Percentiles rank a stretch among this genome's conserved stretches.
phyloP scores from a whole-genome alignment of 129 eudicot species.

The Tagetes erecta region DNA sequence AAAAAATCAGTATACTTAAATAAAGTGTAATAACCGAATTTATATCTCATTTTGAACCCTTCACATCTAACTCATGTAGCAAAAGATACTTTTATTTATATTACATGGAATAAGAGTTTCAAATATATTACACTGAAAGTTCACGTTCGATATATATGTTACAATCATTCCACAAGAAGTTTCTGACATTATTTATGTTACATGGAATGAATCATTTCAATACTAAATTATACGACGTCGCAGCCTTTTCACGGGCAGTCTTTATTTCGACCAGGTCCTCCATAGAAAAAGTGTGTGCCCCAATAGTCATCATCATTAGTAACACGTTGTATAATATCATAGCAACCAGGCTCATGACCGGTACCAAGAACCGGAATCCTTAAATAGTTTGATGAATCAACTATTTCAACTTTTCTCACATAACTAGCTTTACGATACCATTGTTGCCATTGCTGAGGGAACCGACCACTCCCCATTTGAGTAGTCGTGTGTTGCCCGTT shows the following conservation, averaged over 20 bases:
- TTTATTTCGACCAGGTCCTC: constrained; percentile 81
- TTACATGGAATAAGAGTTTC: neutral
- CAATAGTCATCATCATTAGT: constrained; percentile 52
- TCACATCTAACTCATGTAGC: too few relatives aligned
- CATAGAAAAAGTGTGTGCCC: constrained; percentile 78
- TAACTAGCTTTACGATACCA: constrained; percentile 71
- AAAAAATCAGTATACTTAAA: too few relatives aligned
- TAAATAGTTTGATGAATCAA: constrained; percentile 59
- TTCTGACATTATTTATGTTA: neutral
- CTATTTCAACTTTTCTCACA: constrained; percentile 59
- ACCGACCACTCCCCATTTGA: constrained; percentile 92
- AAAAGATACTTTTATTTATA: neutral
- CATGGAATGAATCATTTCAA: neutral
- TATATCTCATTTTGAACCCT: too few relatives aligned
- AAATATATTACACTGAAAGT: constrained; percentile 9
- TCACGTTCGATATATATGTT: neutral
- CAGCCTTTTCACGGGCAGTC: constrained; percentile 43
- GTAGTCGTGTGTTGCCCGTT: constrained; percentile 78
- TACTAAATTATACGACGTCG: neutral
- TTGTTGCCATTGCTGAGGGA: constrained; percentile 68
- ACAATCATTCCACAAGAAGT: neutral
- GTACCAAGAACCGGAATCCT: constrained; percentile 46
- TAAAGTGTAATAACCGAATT: too few relatives aligned
- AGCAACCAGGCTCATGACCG: constrained; percentile 60
- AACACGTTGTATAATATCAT: constrained; percentile 49